These are phyloP conservation scores for Cokeromyces recurvatus DNA, from an alignment of 371 early-diverging fungal genomes.

Conservation along the genomic window DNA sequence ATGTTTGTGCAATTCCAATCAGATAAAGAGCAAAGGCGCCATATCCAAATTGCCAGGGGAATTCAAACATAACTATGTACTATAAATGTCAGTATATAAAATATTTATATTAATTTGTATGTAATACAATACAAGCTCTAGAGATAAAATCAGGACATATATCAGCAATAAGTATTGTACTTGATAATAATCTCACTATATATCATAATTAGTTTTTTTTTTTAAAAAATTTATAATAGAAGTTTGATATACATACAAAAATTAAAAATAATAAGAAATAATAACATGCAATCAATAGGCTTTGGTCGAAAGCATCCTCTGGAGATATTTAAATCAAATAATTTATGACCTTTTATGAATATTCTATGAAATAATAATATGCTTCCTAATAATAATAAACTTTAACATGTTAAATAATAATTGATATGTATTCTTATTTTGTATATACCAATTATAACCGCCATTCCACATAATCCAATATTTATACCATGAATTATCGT, in stretches of 20 bases:
- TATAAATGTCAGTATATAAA: background rate
- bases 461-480: conserved; percentile 15
- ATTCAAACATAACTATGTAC: conserved; percentile 27
- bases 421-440: too few relatives aligned
- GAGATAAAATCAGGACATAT: conserved; percentile 21
- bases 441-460: conserved; percentile 11
- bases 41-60: conserved; percentile 27
- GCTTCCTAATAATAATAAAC: conserved; percentile 1
- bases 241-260: conserved; percentile 16
- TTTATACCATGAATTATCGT: conserved; percentile 21
- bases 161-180: conserved; percentile 20
- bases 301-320: conserved; percentile 23
- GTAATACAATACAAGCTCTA: conserved; percentile 33
- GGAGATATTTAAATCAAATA: conserved; percentile 12
- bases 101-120: background rate
- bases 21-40: conserved; percentile 24
- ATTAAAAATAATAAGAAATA: conserved; percentile 20
- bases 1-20: conserved; percentile 29
- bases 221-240: too few relatives aligned
- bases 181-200: conserved; percentile 22
- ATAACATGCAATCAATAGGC: conserved; percentile 26
- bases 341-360: conserved; percentile 16
- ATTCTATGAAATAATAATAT: conserved; percentile 13
- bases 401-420: background rate
- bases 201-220: too few relatives aligned